A percentile compares a stretch with the other conserved stretches of the same genome.
phyloP scores from a whole-genome alignment of 345 rosid genomes.

The Alliaria petiolata region DNA sequence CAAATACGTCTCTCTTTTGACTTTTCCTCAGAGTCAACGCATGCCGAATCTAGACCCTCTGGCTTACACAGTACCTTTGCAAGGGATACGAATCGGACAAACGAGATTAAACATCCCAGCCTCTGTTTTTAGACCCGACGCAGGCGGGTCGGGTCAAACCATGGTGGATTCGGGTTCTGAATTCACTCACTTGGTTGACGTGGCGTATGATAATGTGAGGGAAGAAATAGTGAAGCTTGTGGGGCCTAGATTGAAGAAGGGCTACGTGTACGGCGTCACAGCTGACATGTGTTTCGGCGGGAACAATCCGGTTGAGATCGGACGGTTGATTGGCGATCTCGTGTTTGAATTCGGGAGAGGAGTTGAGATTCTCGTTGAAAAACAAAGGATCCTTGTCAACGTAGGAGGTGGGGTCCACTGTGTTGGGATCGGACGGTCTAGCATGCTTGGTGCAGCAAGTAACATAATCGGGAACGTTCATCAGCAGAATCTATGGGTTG shows the following conservation, averaged over 20 bases:
- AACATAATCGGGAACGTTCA: slow-evolving; percentile 83
- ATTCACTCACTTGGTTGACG: slow-evolving; percentile 71
- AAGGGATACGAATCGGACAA: slow-evolving; percentile 58
- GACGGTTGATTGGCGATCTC: slow-evolving; percentile 62
- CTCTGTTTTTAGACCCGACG: slow-evolving; percentile 50
- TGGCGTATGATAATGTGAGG: slow-evolving; percentile 57
- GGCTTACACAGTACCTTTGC: slow-evolving; percentile 70
- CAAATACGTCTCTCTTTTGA: slow-evolving; percentile 46
- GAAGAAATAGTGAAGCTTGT: slow-evolving; percentile 52
- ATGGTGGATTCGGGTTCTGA: slow-evolving; percentile 85
- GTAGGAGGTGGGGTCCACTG: slow-evolving; percentile 68
- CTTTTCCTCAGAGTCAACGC: slow-evolving; percentile 47
- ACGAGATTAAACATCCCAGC: slow-evolving; percentile 42
- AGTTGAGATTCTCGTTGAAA: slow-evolving; percentile 49
- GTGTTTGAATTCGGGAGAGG: slow-evolving; percentile 61
- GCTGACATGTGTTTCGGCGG: slow-evolving; percentile 73
- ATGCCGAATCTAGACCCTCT: slow-evolving; percentile 74
- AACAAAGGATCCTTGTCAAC: slow-evolving; percentile 42
- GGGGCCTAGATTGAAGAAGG: slow-evolving; percentile 57
- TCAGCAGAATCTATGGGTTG: slow-evolving; percentile 85
- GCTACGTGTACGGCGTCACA: slow-evolving; percentile 54
- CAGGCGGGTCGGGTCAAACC: slow-evolving; percentile 85
- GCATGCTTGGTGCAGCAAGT: slow-evolving; percentile 60
- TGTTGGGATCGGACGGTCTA: slow-evolving; percentile 63
- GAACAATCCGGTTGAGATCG: slow-evolving; percentile 33